These are phyloP conservation scores for Gracilariopsis chorda DNA, from an alignment of 23 red algal genomes.

Conservation along the genomic window DNA sequence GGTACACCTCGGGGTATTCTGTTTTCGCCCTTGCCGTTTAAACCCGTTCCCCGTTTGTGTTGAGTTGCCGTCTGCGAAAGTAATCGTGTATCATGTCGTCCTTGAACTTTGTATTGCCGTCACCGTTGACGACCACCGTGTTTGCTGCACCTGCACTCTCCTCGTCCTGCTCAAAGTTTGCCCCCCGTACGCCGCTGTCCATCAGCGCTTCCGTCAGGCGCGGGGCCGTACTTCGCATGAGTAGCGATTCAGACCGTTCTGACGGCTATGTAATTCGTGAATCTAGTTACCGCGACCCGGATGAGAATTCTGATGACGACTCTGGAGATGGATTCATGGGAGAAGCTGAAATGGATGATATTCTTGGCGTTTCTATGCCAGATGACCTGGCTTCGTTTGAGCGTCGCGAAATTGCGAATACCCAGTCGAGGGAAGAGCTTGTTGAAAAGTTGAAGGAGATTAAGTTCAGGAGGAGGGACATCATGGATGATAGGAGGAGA, in stretches of 20 bases:
- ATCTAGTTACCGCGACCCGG: slow-evolving; percentile 38
- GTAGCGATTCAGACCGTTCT: background rate
- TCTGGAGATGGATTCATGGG: slow-evolving; percentile 60
- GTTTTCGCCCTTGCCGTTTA: background rate
- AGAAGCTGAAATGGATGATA: slow-evolving; percentile 47
- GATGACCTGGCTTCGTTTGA: slow-evolving; percentile 54
- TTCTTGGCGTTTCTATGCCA: slow-evolving; percentile 53
- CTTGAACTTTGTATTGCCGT: background rate
- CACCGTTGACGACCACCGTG: background rate
- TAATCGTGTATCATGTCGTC: background rate
- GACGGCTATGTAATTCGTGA: slow-evolving; percentile 42
- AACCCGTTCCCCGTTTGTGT: too few relatives aligned
- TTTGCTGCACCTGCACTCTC: background rate
- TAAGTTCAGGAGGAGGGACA: slow-evolving; percentile 41
- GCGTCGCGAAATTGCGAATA: slow-evolving; percentile 2
- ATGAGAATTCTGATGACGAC: slow-evolving; percentile 47
- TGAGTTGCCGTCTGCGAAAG: too few relatives aligned
- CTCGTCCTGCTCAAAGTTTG: background rate
- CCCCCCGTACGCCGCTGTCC: background rate
- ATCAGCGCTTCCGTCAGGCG: background rate
- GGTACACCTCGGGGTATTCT: background rate
- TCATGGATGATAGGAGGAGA: slow-evolving; percentile 31
- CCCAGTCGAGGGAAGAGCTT: slow-evolving; percentile 6
- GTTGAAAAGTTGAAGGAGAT: slow-evolving; percentile 40
- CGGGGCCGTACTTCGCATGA: background rate